These are phyloP conservation scores for Claviceps capensis DNA, from an alignment of 2,329 filamentous ascomycete genomes.

Conservation along the genomic window DNA sequence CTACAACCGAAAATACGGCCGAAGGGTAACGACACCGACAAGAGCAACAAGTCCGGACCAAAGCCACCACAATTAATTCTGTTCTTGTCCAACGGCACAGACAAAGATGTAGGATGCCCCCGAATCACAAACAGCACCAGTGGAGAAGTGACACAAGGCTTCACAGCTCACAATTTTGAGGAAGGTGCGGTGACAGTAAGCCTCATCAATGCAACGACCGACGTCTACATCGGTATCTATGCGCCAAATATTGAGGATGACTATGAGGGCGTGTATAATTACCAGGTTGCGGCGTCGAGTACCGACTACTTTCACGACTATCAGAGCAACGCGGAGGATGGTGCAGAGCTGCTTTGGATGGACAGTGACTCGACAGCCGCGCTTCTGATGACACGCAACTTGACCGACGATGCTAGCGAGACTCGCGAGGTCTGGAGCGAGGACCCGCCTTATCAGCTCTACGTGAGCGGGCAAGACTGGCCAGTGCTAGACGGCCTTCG, in stretches of 20 bases:
- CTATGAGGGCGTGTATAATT: constrained; percentile 58
- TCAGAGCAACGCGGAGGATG: constrained; percentile 21
- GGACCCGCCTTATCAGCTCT: constrained; percentile 59
- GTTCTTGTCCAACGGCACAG: constrained; percentile 51
- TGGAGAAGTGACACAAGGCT: constrained; percentile 17
- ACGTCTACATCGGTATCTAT: constrained; percentile 64
- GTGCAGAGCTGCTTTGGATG: constrained; percentile 55
- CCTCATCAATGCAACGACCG: constrained; percentile 41
- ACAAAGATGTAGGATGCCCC: constrained; percentile 17
- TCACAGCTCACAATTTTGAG: constrained; percentile 29
- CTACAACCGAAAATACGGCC: constrained; percentile 43
- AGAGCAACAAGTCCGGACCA: background rate
- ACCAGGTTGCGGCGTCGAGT: constrained; percentile 71
- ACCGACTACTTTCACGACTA: constrained; percentile 63
- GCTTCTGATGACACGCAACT: constrained; percentile 63
- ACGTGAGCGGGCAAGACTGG: constrained; percentile 51
- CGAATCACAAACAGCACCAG: constrained; percentile 11
- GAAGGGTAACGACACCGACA: constrained; percentile 1
- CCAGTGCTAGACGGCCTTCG: constrained; percentile 53
- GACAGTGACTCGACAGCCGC: constrained; percentile 74
- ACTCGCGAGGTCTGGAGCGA: constrained; percentile 40
- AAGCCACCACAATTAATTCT: constrained; percentile 60
- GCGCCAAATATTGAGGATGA: constrained; percentile 50
- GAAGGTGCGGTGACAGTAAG: constrained; percentile 58
- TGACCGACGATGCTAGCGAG: constrained; percentile 44